Conservation (phyloP, 2,329 filamentous ascomycete species). For the Magnaporthiopsis rhizophila region DNA sequence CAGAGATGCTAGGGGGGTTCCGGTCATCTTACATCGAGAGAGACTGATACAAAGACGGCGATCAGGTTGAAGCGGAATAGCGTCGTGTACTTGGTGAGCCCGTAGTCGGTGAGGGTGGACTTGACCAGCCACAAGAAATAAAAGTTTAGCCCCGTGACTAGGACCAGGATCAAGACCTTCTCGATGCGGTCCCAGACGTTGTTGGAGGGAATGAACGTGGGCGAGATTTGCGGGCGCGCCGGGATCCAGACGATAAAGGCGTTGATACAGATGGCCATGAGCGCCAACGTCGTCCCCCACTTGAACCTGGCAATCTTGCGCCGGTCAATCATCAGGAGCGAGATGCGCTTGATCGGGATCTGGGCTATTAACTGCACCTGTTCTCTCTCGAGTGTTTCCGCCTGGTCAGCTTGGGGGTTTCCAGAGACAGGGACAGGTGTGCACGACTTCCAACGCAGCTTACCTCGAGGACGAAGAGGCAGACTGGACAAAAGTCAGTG, state of each 20-base stretch:
- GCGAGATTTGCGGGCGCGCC: constrained; percentile 31
- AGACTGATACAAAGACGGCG: constrained; percentile 36
- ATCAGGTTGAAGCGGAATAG: constrained; percentile 36
- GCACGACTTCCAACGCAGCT: too few species aligned
- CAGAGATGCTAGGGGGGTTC: too few species aligned
- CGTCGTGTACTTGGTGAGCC: constrained; percentile 37
- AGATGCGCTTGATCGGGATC: constrained; percentile 42
- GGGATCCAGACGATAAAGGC: constrained; percentile 45
- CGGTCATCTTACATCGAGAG: constrained; percentile 26
- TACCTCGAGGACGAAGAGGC: constrained; percentile 11
- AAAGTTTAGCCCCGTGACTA: constrained; percentile 37
- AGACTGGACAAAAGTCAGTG: constrained; percentile 6
- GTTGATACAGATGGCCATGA: constrained; percentile 37
- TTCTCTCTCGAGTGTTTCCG: constrained; percentile 18
- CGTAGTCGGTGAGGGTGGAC: constrained; percentile 34
- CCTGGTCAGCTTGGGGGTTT: too few species aligned
- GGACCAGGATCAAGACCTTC: constrained; percentile 36
- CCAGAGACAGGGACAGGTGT: too few species aligned
- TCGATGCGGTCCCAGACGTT: constrained; percentile 41
- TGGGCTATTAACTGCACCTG: constrained; percentile 36
- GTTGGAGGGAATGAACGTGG: constrained; percentile 32
- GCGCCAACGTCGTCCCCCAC: constrained; percentile 27
- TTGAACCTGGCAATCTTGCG: constrained; percentile 28
- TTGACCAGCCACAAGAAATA: constrained; percentile 39
- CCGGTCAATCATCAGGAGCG: constrained; percentile 33